Evolutionary conservation across 768 basidiomycete genomes (phyloP).

Genomic region (Trametes cingulata): DNA sequence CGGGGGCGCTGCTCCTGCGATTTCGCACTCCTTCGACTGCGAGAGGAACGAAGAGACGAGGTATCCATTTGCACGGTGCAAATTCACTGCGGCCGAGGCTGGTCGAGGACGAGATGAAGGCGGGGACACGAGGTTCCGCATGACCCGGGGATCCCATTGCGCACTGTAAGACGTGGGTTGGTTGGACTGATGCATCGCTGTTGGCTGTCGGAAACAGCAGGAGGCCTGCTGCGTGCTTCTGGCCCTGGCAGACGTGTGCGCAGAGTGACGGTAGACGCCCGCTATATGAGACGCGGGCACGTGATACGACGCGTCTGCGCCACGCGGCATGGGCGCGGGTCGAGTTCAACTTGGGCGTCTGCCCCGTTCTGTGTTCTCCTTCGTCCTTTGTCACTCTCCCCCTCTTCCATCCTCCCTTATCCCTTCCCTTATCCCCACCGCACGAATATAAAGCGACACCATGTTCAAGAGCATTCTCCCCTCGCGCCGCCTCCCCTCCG

Average conservation of each 20-base stretch:
- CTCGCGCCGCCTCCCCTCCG: constrained; percentile 58
- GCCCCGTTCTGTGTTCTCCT: background rate
- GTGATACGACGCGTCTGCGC: constrained; percentile 14
- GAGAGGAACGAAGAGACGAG: background rate
- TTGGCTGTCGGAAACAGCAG: too few species aligned
- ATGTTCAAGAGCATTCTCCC: constrained; percentile 87
- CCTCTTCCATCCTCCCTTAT: background rate
- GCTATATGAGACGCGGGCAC: constrained; percentile 18
- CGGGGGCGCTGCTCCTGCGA: background rate
- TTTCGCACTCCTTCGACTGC: background rate
- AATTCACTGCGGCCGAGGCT: too few species aligned
- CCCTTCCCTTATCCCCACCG: background rate
- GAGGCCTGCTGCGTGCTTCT: too few species aligned
- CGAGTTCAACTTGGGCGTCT: constrained; percentile 20
- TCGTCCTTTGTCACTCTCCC: constrained; percentile 4
- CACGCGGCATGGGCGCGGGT: constrained; percentile 7
- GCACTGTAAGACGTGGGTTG: too few species aligned
- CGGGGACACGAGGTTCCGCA: too few species aligned
- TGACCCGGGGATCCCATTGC: too few species aligned
- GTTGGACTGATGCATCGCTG: too few species aligned
- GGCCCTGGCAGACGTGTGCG: too few species aligned
- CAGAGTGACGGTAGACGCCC: too few species aligned
- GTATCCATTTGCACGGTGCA: background rate
- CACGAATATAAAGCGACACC: constrained; percentile 1
- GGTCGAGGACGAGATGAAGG: too few species aligned